These are phyloP conservation scores for Rhododendron henanense DNA, from an alignment of 148 eudicot species.

Conservation along the genomic window DNA sequence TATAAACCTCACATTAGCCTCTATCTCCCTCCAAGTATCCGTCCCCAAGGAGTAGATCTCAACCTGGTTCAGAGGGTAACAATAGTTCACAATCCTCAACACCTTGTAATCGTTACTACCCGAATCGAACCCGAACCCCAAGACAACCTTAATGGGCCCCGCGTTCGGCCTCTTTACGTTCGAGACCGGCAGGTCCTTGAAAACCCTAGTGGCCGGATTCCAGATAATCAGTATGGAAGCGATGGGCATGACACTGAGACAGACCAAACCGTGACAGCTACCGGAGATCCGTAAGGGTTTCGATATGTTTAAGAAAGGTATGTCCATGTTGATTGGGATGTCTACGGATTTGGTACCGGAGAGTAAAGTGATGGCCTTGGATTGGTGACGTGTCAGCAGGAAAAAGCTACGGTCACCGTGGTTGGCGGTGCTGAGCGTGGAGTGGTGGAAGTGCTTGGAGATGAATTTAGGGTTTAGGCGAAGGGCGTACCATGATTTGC, in stretches of 20 bases:
- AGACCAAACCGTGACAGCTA: slow-evolving; percentile 22
- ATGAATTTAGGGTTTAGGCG: slow-evolving; percentile 20
- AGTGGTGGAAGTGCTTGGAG: slow-evolving; percentile 6
- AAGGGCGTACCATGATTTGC: slow-evolving; percentile 30
- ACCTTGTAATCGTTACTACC: slow-evolving; percentile 14
- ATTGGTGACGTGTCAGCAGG: background rate
- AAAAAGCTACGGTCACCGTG: background rate
- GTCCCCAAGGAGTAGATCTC: slow-evolving; percentile 23
- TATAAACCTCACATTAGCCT: slow-evolving; percentile 7
- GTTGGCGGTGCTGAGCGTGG: background rate
- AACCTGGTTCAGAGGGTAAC: slow-evolving; percentile 17
- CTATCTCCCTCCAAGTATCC: slow-evolving; percentile 18
- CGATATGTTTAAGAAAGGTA: slow-evolving; percentile 11
- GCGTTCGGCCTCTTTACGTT: slow-evolving; percentile 5
- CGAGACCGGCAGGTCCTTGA: slow-evolving; percentile 11
- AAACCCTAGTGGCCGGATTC: slow-evolving; percentile 27
- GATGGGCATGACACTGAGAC: slow-evolving; percentile 14
- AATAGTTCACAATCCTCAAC: slow-evolving; percentile 19
- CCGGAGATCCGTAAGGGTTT: slow-evolving; percentile 19
- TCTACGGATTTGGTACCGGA: background rate
- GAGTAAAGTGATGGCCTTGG: background rate
- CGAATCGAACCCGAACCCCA: slow-evolving; percentile 24
- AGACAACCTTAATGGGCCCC: slow-evolving; percentile 12
- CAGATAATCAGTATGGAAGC: slow-evolving; percentile 19
- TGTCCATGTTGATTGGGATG: slow-evolving; percentile 16